Evolutionary conservation across 2,329 filamentous ascomycete species (phyloP).

Genomic region (Alternaria sp.): DNA sequence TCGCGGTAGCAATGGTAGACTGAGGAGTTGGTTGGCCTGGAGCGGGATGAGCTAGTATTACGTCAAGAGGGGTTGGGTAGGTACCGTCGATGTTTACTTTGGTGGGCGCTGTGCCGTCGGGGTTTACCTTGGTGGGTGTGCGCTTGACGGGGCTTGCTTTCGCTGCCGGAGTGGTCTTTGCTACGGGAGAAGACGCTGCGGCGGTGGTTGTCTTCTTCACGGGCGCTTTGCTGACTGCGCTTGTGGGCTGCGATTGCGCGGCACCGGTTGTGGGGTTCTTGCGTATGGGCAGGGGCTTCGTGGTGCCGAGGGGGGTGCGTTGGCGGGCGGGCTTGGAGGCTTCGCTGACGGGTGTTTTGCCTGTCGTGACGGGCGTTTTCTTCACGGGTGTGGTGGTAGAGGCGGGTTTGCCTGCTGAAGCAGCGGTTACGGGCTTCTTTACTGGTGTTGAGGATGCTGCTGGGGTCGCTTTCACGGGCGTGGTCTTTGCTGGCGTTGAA

Average conservation of each 20-base stretch:
- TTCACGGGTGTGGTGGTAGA: constrained; percentile 25
- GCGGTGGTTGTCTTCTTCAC: constrained; percentile 21
- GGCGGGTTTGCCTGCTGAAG: constrained; percentile 31
- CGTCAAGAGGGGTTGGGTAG: constrained; percentile 34
- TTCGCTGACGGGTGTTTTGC: constrained; percentile 23
- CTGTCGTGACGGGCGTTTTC: constrained; percentile 24
- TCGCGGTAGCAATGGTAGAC: constrained; percentile 5
- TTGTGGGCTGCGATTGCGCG: constrained; percentile 10
- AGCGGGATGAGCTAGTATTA: constrained; percentile 34
- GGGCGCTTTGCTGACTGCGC: constrained; percentile 21
- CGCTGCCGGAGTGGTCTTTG: constrained; percentile 14
- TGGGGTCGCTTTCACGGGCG: constrained; percentile 11
- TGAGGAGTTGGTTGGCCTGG: constrained; percentile 30
- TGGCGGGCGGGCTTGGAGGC: constrained; percentile 22
- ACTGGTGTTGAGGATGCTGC: constrained; percentile 9
- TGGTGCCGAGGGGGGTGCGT: constrained; percentile 24
- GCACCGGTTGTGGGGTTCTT: constrained; percentile 6
- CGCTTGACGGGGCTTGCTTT: constrained; percentile 36
- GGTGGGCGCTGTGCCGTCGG: constrained; percentile 8
- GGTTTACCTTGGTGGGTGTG: constrained; percentile 23
- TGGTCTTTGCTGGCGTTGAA: constrained; percentile 5
- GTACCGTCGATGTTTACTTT: constrained; percentile 31
- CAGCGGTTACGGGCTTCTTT: constrained; percentile 8
- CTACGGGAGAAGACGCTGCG: constrained; percentile 4
- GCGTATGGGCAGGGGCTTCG: constrained; percentile 24